phyloP scores from a whole-genome alignment of 1,284 basidiomycete species.

The Ganoderma boninense region DNA sequence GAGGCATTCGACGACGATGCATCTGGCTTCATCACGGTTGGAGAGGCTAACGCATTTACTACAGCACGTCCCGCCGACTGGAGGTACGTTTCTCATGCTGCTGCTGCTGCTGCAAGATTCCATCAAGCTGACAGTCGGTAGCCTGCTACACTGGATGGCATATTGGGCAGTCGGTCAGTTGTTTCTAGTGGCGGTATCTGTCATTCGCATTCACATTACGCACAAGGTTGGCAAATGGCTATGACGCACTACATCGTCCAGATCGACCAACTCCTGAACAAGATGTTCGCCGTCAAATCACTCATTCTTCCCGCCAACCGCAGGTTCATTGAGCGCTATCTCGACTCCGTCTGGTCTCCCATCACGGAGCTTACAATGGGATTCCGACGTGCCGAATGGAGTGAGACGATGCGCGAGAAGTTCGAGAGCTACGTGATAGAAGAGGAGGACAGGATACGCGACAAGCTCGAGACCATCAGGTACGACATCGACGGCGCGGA shows the following conservation, averaged over 20 bases:
- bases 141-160: constrained; percentile 38
- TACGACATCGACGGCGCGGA: constrained; percentile 38
- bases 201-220: background rate
- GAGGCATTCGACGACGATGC: constrained; percentile 61
- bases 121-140: constrained; percentile 1
- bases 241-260: constrained; percentile 30
- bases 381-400: constrained; percentile 14
- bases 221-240: constrained; percentile 34
- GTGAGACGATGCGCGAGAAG: constrained; percentile 1
- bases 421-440: constrained; percentile 32
- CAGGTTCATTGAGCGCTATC: constrained; percentile 24
- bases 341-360: constrained; percentile 15
- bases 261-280: constrained; percentile 32
- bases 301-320: constrained; percentile 32
- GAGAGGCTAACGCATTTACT: constrained; percentile 55
- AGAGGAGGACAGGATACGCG: constrained; percentile 34
- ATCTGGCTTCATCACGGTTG: constrained; percentile 54
- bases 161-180: constrained; percentile 38
- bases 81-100: constrained; percentile 33
- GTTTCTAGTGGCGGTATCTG: background rate
- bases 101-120: background rate
- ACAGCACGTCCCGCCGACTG: constrained; percentile 32
- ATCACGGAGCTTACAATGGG: constrained; percentile 12
- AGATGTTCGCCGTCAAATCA: constrained; percentile 31
- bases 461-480: constrained; percentile 32